These are phyloP conservation scores for Fomes fomentarius DNA, from an alignment of 1,284 basidiomycete genomes.

Conservation along the genomic window DNA sequence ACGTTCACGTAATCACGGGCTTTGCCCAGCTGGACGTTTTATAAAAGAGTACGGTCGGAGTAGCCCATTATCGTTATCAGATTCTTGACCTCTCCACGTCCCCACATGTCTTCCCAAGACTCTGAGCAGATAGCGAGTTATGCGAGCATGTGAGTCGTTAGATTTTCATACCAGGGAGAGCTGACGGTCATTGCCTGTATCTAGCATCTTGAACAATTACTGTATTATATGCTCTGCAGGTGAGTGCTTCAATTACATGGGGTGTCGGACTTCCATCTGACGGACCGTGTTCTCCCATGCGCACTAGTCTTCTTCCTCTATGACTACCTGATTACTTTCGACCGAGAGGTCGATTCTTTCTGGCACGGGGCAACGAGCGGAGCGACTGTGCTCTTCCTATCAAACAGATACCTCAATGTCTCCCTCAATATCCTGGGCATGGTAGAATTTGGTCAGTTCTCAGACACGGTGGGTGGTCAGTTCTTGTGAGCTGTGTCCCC, in stretches of 20 bases:
- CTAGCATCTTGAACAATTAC: no score
- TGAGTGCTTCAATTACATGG: neutral
- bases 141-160: no score
- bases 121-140: no score
- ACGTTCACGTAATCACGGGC: no score
- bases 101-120: no score
- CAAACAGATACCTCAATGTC: neutral
- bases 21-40: no score
- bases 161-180: no score
- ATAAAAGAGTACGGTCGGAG: no score
- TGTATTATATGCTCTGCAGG: neutral
- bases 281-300: neutral
- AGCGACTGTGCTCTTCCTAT: neutral
- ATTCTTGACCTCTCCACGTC: no score
- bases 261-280: neutral
- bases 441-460: neutral
- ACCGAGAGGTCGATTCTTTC: neutral
- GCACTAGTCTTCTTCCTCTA: neutral
- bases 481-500: neutral
- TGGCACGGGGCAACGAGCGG: neutral
- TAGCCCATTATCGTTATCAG: no score
- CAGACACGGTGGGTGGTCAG: neutral
- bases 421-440: neutral
- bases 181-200: no score
- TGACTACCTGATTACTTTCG: neutral